Evolutionary conservation across 768 basidiomycete genomes (phyloP), one percentile per base, ranked within the genome.

Genomic region (Tephrocybe sp.): DNA sequence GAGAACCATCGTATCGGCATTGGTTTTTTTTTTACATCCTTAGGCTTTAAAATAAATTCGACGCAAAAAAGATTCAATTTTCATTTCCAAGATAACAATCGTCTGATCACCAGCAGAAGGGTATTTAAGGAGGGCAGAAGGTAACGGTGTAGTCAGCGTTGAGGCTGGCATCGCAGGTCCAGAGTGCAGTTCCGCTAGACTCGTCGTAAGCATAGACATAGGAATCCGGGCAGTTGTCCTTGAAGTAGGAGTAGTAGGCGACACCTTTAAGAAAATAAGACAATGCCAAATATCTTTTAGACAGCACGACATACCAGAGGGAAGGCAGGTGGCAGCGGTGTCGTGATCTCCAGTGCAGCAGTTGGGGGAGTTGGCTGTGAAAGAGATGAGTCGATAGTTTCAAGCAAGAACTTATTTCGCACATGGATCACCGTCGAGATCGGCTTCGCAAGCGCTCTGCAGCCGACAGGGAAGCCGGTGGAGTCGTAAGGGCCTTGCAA

Each of bases 161-260:
- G 66, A 72, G 57, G 48, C 10, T 38, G 32, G 60, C 58, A 14
- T 60, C 19, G 52, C 67, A 80, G 1, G 71, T 75, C 66, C 67
- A 78, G 30, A 79, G 62, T 8, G 79, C 79, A 6, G 75, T 76
- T 1, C 68, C 72, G 53, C 66, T 69, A 22, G 62, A 56, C 60
- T 79, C 76, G 54, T 80, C 78, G 56, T 63, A 79, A 3, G 77
- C 73, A 53, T 76, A 79, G 0, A 66, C 76, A 41, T 77, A 77
- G 1, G 73, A 59, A 19, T 53, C 60, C 19, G 62, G 62, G 40
- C 64, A 65, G 48, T 62, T 63, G 49, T 19, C 47, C 40, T 65
- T 64, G 62, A 65, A 66, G 45, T 62, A 66, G 34, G 51, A 50
- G 49, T 61, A 64, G 56, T 45, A 62, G 7, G 51, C 55, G 22